Percentiles rank a stretch among this genome's conserved stretches.
Conservation (phyloP, 2,329 filamentous ascomycete species). For the Ceratocystis cubensis region DNA sequence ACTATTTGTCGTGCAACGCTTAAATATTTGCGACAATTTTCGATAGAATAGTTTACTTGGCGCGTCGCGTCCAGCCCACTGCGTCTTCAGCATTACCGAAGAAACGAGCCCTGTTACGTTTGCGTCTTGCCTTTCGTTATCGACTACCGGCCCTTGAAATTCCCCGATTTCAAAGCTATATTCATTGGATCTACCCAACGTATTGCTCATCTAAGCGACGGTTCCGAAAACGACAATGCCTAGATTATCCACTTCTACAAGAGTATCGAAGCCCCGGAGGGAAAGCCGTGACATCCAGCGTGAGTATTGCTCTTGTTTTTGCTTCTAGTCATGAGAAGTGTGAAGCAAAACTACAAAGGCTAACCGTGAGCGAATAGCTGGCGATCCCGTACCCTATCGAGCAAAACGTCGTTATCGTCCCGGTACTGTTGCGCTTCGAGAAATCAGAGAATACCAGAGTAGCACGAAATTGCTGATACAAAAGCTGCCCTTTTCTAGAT, state of each 20-base stretch:
- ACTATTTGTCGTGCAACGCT: neutral
- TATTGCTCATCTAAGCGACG: neutral
- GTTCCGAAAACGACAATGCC: constrained; percentile 11
- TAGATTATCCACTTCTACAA: constrained; percentile 5
- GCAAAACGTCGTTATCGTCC: constrained; percentile 56
- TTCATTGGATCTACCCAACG: neutral
- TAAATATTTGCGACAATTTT: constrained; percentile 1
- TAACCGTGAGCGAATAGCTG: constrained; percentile 39
- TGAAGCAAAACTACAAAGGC: neutral
- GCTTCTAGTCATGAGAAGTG: neutral
- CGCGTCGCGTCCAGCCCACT: neutral
- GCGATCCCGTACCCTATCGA: constrained; percentile 55
- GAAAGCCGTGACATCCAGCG: constrained; percentile 16
- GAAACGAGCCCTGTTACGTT: neutral
- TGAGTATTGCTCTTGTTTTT: neutral
- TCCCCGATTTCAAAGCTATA: neutral
- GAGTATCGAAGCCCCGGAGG: constrained; percentile 14
- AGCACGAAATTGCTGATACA: constrained; percentile 74
- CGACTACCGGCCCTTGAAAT: neutral
- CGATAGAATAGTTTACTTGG: neutral
- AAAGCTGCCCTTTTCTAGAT: constrained; percentile 67
- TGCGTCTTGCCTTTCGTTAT: neutral
- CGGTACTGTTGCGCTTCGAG: constrained; percentile 75
- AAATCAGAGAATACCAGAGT: constrained; percentile 84
- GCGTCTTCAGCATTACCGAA: neutral